Evolutionary conservation across 2,329 filamentous ascomycete species (phyloP).

Genomic region (Ophiostoma montium): DNA sequence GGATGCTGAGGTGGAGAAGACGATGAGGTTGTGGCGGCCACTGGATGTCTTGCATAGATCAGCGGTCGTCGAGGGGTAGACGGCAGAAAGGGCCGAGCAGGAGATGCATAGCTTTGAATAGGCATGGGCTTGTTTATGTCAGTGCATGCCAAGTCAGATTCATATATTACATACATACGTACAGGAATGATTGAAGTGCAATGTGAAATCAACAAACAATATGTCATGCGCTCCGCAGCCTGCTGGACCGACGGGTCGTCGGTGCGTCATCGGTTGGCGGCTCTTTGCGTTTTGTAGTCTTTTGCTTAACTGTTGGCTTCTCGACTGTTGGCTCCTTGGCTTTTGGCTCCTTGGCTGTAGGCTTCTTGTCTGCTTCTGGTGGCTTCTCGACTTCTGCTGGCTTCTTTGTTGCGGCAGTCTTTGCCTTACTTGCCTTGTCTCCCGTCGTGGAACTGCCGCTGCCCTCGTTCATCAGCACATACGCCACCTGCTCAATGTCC

Average conservation of each 20-base stretch:
- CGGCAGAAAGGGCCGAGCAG: too few species aligned
- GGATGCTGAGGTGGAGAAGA: too few species aligned
- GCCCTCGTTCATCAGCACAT: constrained; percentile 38
- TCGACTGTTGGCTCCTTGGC: neutral
- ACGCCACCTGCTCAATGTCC: constrained; percentile 56
- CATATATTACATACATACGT: neutral
- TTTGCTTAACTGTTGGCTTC: neutral
- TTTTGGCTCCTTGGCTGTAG: neutral
- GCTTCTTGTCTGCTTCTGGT: neutral
- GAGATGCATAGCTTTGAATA: too few species aligned
- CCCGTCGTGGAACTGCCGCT: neutral
- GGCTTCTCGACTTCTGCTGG: too few species aligned
- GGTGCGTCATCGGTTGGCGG: neutral
- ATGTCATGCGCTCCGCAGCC: neutral
- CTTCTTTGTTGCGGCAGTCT: neutral
- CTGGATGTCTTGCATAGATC: too few species aligned
- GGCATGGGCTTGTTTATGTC: too few species aligned
- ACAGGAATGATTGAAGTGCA: neutral
- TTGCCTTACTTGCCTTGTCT: neutral
- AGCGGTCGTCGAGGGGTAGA: too few species aligned
- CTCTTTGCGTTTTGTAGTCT: constrained; percentile 1
- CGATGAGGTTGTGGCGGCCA: too few species aligned
- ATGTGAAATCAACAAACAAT: neutral
- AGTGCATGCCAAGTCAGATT: too few species aligned
- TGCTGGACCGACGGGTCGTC: constrained; percentile 7